Conservation (phyloP, 2,329 filamentous ascomycete genomes). For the Botrytis aclada region DNA sequence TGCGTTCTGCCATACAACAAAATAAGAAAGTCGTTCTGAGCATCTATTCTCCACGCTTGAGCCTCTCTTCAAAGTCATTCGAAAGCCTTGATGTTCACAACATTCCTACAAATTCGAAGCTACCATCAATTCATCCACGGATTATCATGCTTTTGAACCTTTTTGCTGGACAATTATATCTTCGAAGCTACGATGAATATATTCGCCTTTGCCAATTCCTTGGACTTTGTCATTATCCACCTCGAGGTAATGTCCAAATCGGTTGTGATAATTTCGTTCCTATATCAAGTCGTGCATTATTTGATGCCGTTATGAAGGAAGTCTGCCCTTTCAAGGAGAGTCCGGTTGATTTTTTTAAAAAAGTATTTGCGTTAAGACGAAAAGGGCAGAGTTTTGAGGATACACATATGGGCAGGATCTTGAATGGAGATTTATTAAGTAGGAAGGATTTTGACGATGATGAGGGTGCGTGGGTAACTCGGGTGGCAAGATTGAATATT, state of each 20-base stretch:
- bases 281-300: neutral
- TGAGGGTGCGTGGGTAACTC: no score
- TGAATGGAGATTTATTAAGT: slow-evolving; percentile 39
- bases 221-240: slow-evolving; percentile 43
- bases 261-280: slow-evolving; percentile 40
- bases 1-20: slow-evolving; percentile 43
- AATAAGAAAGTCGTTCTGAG: slow-evolving; percentile 45
- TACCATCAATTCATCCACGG: slow-evolving; percentile 24
- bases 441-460: neutral
- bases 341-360: slow-evolving; percentile 43
- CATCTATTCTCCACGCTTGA: slow-evolving; percentile 49
- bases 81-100: slow-evolving; percentile 48
- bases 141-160: slow-evolving; percentile 53
- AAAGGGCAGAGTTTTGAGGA: slow-evolving; percentile 42
- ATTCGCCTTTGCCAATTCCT: slow-evolving; percentile 49
- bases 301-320: slow-evolving; percentile 11
- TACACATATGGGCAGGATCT: slow-evolving; percentile 46
- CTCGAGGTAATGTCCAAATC: slow-evolving; percentile 22
- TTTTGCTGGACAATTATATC: slow-evolving; percentile 66
- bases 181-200: slow-evolving; percentile 55
- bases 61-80: slow-evolving; percentile 40
- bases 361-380: slow-evolving; percentile 38
- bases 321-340: slow-evolving; percentile 39
- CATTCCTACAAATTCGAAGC: slow-evolving; percentile 33
- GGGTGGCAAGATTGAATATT: no score